Conservation (phyloP, 441 rosid species). For the Populus hybrid region DNA sequence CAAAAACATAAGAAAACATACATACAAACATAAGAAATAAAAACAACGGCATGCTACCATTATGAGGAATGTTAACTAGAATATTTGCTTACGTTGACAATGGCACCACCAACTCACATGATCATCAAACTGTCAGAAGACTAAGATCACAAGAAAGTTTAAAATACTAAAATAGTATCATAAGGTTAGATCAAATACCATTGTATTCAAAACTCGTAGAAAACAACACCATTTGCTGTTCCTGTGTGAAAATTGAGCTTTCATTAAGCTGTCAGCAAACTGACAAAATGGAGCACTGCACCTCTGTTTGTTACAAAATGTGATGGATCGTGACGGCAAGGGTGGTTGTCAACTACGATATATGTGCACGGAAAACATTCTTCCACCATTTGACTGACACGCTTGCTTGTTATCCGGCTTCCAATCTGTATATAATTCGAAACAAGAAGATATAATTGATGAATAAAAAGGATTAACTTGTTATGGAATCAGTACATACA, state of each 20-base stretch:
- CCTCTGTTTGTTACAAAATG: slow-evolving; percentile 91
- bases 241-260: slow-evolving; percentile 39
- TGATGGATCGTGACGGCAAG: slow-evolving; percentile 91
- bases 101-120: not conserved
- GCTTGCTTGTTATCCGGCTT: slow-evolving; percentile 86
- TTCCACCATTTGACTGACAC: slow-evolving; percentile 80
- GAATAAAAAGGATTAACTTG: slow-evolving; percentile 8
- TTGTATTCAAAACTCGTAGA: slow-evolving; percentile 53
- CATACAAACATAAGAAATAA: slow-evolving; percentile 1
- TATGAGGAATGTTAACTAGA: not conserved
- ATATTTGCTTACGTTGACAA: not conserved
- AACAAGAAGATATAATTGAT: slow-evolving; percentile 22
- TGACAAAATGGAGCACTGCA: slow-evolving; percentile 68
- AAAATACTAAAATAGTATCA: slow-evolving; percentile 11
- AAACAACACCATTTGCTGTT: slow-evolving; percentile 43
- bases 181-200: slow-evolving; percentile 46
- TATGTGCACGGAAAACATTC: slow-evolving; percentile 62
- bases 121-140: not conserved
- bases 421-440: slow-evolving; percentile 66
- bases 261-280: slow-evolving; percentile 57
- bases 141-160: slow-evolving; percentile 1
- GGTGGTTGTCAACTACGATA: slow-evolving; percentile 80
- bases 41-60: not conserved
- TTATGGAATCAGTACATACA: slow-evolving; percentile 4
- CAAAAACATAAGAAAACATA: slow-evolving; percentile 12